Evolutionary conservation across 192 early-diverging fungal species (phyloP).

Genomic region (Linderina pennispora): DNA sequence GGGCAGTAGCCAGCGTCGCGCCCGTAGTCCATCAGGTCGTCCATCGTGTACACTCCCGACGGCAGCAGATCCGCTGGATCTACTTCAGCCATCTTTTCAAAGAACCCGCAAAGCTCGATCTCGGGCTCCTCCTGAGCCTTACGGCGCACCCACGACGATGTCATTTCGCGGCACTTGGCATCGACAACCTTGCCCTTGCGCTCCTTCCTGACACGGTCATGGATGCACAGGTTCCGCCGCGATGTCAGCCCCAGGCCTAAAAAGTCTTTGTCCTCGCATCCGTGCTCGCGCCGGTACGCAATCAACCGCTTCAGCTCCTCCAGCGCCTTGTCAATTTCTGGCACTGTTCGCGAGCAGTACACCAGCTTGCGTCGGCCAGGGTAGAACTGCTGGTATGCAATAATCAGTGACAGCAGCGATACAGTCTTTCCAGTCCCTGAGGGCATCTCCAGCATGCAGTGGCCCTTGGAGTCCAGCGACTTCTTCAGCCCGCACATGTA

Average conservation of each 20-base stretch:
- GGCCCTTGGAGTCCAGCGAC: conserved; percentile 89
- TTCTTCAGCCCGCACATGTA: conserved; percentile 97
- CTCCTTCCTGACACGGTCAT: conserved; percentile 83
- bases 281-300: conserved; percentile 68
- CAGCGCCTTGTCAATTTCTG: conserved; percentile 98
- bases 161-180: conserved; percentile 84
- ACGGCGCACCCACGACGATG: conserved; percentile 89
- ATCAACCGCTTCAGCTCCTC: conserved; percentile 92
- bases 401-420: conserved; percentile 89
- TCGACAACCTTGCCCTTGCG: conserved; percentile 84
- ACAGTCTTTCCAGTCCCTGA: conserved; percentile 99
- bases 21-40: conserved; percentile 84
- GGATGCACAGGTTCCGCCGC: conserved; percentile 91
- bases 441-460: conserved; percentile 97
- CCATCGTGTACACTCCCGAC: conserved; percentile 92
- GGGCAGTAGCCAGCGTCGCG: conserved; percentile 76
- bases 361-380: conserved; percentile 92
- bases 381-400: conserved; percentile 92
- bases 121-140: conserved; percentile 47
- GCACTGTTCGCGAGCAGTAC: conserved; percentile 99
- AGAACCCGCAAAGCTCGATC: conserved; percentile 71
- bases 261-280: conserved; percentile 66
- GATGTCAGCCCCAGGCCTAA: conserved; percentile 90
- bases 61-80: conserved; percentile 58
- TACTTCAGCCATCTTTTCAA: conserved; percentile 67